Evolutionary conservation across 768 basidiomycete genomes (phyloP).

Genomic region (Lactarius akahatsu): DNA sequence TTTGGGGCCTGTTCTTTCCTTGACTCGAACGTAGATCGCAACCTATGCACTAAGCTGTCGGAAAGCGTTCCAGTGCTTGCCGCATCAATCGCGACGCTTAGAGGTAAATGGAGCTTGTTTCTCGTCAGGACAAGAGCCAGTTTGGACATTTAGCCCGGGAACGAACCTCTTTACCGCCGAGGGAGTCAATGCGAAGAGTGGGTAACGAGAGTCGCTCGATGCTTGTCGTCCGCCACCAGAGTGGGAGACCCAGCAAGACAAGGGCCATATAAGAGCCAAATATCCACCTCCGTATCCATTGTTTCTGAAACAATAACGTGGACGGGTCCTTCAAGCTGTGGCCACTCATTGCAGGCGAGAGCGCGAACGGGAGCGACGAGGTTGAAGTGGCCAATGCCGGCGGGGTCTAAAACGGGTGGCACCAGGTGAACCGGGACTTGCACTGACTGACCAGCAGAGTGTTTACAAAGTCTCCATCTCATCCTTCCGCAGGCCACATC

Average conservation of each 20-base stretch:
- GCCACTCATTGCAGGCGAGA: constrained; percentile 10
- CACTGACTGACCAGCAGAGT: background rate
- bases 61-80: constrained; percentile 2
- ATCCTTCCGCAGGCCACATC: constrained; percentile 13
- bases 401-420: constrained; percentile 21
- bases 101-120: constrained; percentile 26
- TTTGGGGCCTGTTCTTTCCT: constrained; percentile 11
- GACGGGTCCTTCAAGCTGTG: constrained; percentile 22
- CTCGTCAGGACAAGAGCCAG: background rate
- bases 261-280: constrained; percentile 76
- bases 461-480: constrained; percentile 10
- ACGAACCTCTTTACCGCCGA: constrained; percentile 25
- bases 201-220: constrained; percentile 81
- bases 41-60: constrained; percentile 3
- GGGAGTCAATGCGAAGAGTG: constrained; percentile 24
- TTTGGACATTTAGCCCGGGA: background rate
- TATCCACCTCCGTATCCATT: constrained; percentile 49
- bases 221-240: constrained; percentile 94
- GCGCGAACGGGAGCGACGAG: background rate
- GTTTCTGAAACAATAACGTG: constrained; percentile 19
- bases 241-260: constrained; percentile 74
- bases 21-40: constrained; percentile 15
- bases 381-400: background rate
- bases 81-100: constrained; percentile 17
- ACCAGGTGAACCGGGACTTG: constrained; percentile 13